phyloP scores from a whole-genome alignment of 2,329 filamentous ascomycete species.

The Geoglossum cookeanum region DNA sequence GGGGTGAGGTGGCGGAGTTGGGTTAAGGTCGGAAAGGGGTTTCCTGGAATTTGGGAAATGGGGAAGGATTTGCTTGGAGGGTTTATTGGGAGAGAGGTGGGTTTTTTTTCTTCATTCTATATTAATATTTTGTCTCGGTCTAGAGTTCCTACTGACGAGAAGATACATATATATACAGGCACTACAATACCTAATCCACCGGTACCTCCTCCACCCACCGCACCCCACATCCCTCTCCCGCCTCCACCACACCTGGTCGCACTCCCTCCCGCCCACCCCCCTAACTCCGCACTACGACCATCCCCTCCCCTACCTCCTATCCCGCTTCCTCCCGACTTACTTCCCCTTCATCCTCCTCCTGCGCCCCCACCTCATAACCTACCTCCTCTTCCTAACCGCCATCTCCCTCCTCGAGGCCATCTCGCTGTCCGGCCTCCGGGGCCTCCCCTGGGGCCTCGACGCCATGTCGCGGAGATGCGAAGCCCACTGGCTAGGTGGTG shows the following conservation, averaged over 20 bases:
- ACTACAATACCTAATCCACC: not conserved
- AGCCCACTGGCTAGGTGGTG: not conserved
- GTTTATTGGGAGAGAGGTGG: not conserved
- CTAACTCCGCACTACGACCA: constrained; percentile 21
- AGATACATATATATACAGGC: not conserved
- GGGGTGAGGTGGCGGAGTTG: not conserved
- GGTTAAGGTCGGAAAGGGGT: not conserved
- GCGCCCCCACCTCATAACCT: not conserved
- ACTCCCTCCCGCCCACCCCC: constrained; percentile 21
- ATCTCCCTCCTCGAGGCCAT: not conserved
- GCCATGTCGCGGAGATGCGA: not conserved
- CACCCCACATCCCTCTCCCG: constrained; percentile 23
- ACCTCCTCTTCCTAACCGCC: not conserved
- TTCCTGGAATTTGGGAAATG: not conserved
- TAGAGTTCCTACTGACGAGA: no score
- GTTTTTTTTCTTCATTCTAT: not conserved
- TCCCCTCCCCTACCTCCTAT: constrained; percentile 25
- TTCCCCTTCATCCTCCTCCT: not conserved
- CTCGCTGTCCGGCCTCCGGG: constrained; percentile 22
- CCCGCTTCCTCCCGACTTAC: constrained; percentile 22
- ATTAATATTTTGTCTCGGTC: not conserved
- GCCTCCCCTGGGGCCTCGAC: not conserved
- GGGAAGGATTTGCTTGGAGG: not conserved
- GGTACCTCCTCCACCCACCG: not conserved
- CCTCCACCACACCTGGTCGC: constrained; percentile 29